phyloP scores from a whole-genome alignment of 1,284 basidiomycete species.

The Sutorius eximius region DNA sequence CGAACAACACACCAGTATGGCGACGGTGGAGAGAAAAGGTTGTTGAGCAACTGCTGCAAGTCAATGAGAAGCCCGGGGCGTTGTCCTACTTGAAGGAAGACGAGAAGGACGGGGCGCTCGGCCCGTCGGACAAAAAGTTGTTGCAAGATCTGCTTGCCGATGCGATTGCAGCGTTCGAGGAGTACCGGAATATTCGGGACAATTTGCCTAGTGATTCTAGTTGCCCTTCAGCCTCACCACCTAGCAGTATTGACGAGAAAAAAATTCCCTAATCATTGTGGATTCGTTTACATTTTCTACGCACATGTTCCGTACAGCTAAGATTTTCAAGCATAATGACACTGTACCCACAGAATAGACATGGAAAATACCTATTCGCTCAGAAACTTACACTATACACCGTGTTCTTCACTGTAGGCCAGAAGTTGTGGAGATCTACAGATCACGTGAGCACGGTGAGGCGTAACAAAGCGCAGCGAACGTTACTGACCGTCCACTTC shows the following conservation, averaged over 20 bases:
- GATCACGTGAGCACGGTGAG: slow-evolving; percentile 1
- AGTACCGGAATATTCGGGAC: slow-evolving; percentile 2
- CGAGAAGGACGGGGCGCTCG: background rate
- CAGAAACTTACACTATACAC: slow-evolving; percentile 29
- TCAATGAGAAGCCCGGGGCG: background rate
- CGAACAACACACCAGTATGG: slow-evolving; percentile 27
- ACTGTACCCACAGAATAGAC: background rate
- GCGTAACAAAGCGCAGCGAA: background rate
- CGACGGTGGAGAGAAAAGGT: slow-evolving; percentile 19
- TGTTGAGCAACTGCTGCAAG: slow-evolving; percentile 10
- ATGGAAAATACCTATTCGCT: background rate
- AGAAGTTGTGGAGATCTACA: slow-evolving; percentile 23
- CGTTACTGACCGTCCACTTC: slow-evolving; percentile 9
- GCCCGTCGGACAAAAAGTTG: slow-evolving; percentile 1
- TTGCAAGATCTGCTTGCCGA: slow-evolving; percentile 16
- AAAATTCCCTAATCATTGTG: background rate
- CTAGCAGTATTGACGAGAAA: background rate
- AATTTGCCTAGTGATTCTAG: slow-evolving; percentile 11
- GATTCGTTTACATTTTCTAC: background rate
- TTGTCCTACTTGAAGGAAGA: slow-evolving; percentile 5
- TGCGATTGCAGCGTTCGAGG: slow-evolving; percentile 15
- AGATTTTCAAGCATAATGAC: background rate
- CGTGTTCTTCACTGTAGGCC: slow-evolving; percentile 21
- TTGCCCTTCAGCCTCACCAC: background rate
- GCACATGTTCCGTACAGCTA: background rate